phyloP scores from a whole-genome alignment of 2,329 filamentous ascomycete genomes.

The Pseudogymnoascus sp. region DNA sequence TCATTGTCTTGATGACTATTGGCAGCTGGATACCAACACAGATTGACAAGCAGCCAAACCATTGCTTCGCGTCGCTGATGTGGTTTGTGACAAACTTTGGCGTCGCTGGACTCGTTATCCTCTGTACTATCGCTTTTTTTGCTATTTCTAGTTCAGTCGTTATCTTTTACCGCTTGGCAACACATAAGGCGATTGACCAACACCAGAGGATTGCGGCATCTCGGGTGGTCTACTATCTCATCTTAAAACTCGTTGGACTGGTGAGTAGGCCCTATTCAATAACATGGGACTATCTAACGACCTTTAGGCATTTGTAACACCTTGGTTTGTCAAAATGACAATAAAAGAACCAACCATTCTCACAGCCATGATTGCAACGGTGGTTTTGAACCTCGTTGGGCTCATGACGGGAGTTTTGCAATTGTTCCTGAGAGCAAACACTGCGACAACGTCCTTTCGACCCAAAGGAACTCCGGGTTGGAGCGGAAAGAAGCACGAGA shows the following conservation, averaged over 20 bases:
- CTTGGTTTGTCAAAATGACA: constrained; percentile 54
- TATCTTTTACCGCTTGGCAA: constrained; percentile 51
- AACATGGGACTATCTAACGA: constrained; percentile 21
- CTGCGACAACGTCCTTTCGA: constrained; percentile 47
- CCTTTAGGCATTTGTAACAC: constrained; percentile 47
- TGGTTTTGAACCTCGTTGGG: constrained; percentile 59
- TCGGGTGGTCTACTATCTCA: constrained; percentile 59
- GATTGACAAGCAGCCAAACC: constrained; percentile 46
- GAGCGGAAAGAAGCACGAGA: constrained; percentile 42
- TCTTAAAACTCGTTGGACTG: constrained; percentile 48
- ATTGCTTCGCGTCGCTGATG: constrained; percentile 60
- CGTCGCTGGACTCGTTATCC: constrained; percentile 46
- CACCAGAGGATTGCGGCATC: constrained; percentile 57
- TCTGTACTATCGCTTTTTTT: constrained; percentile 43
- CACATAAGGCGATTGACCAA: constrained; percentile 45
- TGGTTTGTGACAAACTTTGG: constrained; percentile 59
- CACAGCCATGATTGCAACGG: constrained; percentile 55
- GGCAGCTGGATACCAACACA: constrained; percentile 52
- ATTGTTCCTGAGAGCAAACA: constrained; percentile 58
- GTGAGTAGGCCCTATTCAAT: constrained; percentile 36
- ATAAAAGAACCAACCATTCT: constrained; percentile 41
- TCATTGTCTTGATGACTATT: constrained; percentile 44
- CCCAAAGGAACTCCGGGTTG: constrained; percentile 38
- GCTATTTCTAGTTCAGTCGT: constrained; percentile 44
- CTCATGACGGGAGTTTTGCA: constrained; percentile 58